Evolutionary conservation across 192 early-diverging fungal species (phyloP).

Genomic region (Backusella sp.): DNA sequence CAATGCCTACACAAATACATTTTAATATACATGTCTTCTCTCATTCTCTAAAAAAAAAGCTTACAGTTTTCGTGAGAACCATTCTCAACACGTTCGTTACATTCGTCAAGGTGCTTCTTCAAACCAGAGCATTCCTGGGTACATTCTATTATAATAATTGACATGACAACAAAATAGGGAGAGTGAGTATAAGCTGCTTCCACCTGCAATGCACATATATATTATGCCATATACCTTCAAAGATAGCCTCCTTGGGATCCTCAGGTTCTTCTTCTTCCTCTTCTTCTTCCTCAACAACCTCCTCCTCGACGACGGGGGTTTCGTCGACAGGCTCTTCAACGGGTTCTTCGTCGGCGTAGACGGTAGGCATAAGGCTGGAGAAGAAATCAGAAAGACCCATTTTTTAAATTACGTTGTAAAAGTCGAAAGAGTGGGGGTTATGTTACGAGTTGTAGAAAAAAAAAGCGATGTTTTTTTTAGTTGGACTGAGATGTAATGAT

Average conservation of each 20-base stretch:
- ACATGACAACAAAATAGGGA: neutral
- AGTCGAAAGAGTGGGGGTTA: slow-evolving; percentile 21
- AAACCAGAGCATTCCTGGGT: slow-evolving; percentile 65
- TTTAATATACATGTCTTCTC: neutral
- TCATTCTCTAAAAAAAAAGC: neutral
- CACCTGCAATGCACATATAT: neutral
- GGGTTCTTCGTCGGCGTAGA: slow-evolving; percentile 62
- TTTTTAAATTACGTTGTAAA: slow-evolving; percentile 4
- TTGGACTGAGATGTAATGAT: neutral
- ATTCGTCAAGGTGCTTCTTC: slow-evolving; percentile 77
- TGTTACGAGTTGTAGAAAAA: neutral
- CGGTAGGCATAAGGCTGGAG: slow-evolving; percentile 51
- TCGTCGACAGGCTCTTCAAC: slow-evolving; percentile 37
- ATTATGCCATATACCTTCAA: slow-evolving; percentile 42
- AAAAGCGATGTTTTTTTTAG: neutral
- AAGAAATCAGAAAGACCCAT: slow-evolving; percentile 40
- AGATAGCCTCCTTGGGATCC: slow-evolving; percentile 60
- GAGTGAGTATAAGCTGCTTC: slow-evolving; percentile 10
- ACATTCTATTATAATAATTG: slow-evolving; percentile 47
- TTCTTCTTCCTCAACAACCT: slow-evolving; percentile 39
- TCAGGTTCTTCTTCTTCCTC: slow-evolving; percentile 52
- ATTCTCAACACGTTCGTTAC: slow-evolving; percentile 71
- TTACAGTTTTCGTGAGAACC: slow-evolving; percentile 74
- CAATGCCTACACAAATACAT: slow-evolving; percentile 43
- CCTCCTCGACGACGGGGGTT: slow-evolving; percentile 32